A percentile compares a stretch with the other conserved stretches of the same genome.
Evolutionary conservation across 805 yeast species (phyloP).

Genomic region (Pichia eremophila): DNA sequence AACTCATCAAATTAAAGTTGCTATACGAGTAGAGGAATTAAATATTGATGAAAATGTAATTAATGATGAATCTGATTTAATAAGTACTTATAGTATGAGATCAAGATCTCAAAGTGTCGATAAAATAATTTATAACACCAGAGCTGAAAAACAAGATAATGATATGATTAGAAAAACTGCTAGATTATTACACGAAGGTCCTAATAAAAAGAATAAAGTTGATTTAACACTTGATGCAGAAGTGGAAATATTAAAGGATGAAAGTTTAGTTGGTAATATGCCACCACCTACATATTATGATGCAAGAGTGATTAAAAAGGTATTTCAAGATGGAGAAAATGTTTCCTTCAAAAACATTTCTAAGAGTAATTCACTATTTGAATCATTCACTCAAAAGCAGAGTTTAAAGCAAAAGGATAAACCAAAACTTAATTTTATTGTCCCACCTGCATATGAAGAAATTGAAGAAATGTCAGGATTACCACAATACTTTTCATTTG

Average conservation of each 20-base stretch:
- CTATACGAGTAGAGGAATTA: constrained; percentile 6
- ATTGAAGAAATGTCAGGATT: constrained; percentile 3
- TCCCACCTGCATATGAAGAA: constrained; percentile 13
- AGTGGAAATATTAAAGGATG: constrained; percentile 13
- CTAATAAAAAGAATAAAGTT: constrained; percentile 9
- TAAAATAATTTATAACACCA: constrained; percentile 1
- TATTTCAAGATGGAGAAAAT: not conserved
- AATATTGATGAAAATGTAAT: not conserved
- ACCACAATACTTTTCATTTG: constrained; percentile 5
- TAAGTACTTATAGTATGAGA: constrained; percentile 8
- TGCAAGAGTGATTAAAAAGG: not conserved
- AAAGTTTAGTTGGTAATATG: constrained; percentile 15
- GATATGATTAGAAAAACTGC: constrained; percentile 16
- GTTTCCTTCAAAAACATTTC: not conserved
- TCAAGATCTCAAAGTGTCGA: constrained; percentile 7
- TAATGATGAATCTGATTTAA: constrained; percentile 6
- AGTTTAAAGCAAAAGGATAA: not conserved
- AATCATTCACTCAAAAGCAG: not conserved
- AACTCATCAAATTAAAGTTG: constrained; percentile 15
- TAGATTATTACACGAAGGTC: constrained; percentile 13
- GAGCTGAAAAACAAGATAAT: constrained; percentile 11
- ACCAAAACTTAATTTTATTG: constrained; percentile 2
- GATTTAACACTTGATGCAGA: constrained; percentile 18
- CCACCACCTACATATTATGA: constrained; percentile 16
- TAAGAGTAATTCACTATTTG: not conserved